Base-by-base conservation (phyloP, 805 yeast species). In the Metschnikowia borealis region DNA sequence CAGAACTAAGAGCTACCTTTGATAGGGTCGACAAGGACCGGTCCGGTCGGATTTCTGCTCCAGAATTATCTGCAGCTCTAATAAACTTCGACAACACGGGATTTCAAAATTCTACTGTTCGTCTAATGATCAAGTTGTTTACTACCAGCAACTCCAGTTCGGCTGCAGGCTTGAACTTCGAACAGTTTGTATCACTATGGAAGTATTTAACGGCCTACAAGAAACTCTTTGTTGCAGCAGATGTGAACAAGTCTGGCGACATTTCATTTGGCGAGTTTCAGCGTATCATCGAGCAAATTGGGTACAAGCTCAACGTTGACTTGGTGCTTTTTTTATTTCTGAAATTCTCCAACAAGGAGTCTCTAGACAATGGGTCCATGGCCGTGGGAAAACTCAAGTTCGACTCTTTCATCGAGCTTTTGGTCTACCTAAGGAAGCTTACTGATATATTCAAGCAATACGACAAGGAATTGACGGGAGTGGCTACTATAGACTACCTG, bases 351-450 rank as follows among this genome's bases (percentile, higher is more conserved):
- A 62, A 64, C 54, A 66, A 66, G 37, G 76, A 70, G 21, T 21
- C 48, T 14, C 57, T 59, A 37, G 58, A 59, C 6, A 65, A 64
- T 45, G 58, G 55, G 15, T 46, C 56, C 15, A 49, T 62, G 7
- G 52, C 65, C 0, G 68, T 72, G 32, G 77, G 77, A 1, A 71
- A 68, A 51, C 63, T 89, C 66, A 82, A 86, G 52, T 89, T 89
- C 65, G 96, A 89, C 64, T 77, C 82, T 64, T 89, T 89, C 67
- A 89, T 89, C 23, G 96, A 89, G 63, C 77, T 87, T 48, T 75
- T 89, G 56, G 86, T 88, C 15, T 85, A 88, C 77, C 72, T 89
- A 56, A 77, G 88, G 62, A 80, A 88, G 54, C 77, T 87, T 55
- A 87, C 96, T 0, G 90, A 86, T 61, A 74, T 84, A 13, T 89